phyloP scores from a whole-genome alignment of 2,329 filamentous ascomycete genomes.

The Botrytis porri region DNA sequence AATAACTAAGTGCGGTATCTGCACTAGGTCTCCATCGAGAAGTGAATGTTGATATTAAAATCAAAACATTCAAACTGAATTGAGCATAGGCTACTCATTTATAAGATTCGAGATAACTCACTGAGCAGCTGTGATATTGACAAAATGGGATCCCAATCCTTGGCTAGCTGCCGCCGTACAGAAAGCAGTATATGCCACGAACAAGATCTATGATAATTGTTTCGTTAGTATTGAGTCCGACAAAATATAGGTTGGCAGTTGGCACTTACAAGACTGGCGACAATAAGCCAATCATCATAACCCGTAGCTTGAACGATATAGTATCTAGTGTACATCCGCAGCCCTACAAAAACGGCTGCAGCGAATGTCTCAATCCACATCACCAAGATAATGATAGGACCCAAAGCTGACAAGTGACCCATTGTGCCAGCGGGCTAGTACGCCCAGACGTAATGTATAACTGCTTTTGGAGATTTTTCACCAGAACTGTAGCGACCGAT shows the following conservation, averaged over 20 bases:
- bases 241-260: not conserved
- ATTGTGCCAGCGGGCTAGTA: not conserved
- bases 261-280: slow-evolving; percentile 10
- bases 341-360: not conserved
- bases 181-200: slow-evolving; percentile 2
- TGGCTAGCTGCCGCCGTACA: not conserved
- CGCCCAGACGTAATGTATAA: not conserved
- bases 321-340: slow-evolving; percentile 13
- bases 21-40: not conserved
- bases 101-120: not conserved
- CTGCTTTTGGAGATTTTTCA: not conserved
- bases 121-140: not conserved
- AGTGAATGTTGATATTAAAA: not conserved
- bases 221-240: not conserved
- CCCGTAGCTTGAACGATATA: not conserved
- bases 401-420: not conserved
- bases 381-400: slow-evolving; percentile 10
- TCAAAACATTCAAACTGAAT: not conserved
- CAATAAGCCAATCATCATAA: slow-evolving; percentile 10
- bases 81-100: not conserved
- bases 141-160: slow-evolving; percentile 6
- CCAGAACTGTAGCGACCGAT: not conserved
- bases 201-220: not conserved
- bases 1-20: not conserved
- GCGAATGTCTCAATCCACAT: slow-evolving; percentile 9